A percentile compares a stretch with the other conserved stretches of the same genome.
phyloP scores from a whole-genome alignment of 148 eudicot genomes.

The Amaranthus hypochondriacus region DNA sequence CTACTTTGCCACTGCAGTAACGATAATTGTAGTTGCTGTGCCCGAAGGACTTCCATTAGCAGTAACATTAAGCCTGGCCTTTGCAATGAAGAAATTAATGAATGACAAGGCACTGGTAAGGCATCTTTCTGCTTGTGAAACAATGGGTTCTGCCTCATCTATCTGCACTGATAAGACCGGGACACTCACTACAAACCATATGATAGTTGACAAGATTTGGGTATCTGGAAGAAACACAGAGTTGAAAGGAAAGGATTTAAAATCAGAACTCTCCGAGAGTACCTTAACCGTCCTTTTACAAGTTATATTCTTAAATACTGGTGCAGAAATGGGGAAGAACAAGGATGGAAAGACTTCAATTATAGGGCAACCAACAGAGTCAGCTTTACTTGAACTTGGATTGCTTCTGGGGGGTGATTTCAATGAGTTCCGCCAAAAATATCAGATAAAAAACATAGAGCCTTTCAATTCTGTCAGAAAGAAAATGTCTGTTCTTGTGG shows the following conservation, averaged over 20 bases:
- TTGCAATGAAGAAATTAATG: constrained; percentile 94
- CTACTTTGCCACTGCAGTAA: constrained; percentile 87
- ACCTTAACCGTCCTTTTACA: constrained; percentile 45
- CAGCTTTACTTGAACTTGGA: constrained; percentile 80
- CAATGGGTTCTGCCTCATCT: constrained; percentile 87
- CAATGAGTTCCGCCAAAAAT: constrained; percentile 36
- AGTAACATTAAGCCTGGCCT: constrained; percentile 92
- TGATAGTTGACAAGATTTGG: constrained; percentile 81
- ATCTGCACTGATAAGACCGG: constrained; percentile 97
- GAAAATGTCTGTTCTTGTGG: constrained; percentile 79
- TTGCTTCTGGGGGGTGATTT: constrained; percentile 60
- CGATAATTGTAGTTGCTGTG: constrained; percentile 92
- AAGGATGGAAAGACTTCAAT: constrained; percentile 55
- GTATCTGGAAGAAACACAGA: constrained; percentile 48
- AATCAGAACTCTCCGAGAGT: constrained; percentile 33
- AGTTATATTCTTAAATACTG: constrained; percentile 68
- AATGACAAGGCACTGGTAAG: constrained; percentile 75
- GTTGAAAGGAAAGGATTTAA: constrained; percentile 33
- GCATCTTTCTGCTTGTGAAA: constrained; percentile 93
- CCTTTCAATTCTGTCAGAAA: constrained; percentile 90
- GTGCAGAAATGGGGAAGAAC: constrained; percentile 70
- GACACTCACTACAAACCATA: constrained; percentile 89
- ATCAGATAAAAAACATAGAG: constrained; percentile 49
- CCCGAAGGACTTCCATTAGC: constrained; percentile 97
- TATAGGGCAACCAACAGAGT: constrained; percentile 84